Percentiles rank a stretch among this genome's conserved stretches.
phyloP scores from a whole-genome alignment of 257 asterid genomes.

The Primulina huaijiensis region DNA sequence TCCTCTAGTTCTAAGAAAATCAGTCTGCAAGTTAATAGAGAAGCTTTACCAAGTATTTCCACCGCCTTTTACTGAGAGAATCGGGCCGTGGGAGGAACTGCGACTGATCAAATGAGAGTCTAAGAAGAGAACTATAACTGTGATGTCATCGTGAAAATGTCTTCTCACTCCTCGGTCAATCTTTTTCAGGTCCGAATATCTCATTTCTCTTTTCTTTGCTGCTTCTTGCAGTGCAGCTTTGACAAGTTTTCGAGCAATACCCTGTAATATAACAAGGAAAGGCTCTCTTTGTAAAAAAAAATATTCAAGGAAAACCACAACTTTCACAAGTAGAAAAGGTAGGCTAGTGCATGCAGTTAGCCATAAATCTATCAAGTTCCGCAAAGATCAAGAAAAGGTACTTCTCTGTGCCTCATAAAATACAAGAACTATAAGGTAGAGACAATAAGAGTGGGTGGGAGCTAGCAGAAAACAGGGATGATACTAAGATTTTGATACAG shows the following conservation, averaged over 20 bases:
- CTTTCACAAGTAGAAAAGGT: background rate
- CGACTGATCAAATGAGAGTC: conserved; percentile 55
- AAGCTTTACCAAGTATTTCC: conserved; percentile 27
- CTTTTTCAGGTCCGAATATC: conserved; percentile 65
- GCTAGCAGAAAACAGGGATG: background rate
- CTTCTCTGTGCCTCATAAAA: background rate
- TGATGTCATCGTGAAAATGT: conserved; percentile 79
- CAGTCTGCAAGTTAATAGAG: conserved; percentile 18
- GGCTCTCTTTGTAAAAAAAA: background rate
- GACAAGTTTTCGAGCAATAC: conserved; percentile 62
- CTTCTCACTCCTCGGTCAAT: conserved; percentile 69
- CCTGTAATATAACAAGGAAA: conserved; percentile 40
- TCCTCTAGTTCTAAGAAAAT: background rate
- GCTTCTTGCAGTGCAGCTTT: conserved; percentile 65
- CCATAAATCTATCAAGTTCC: background rate
- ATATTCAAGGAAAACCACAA: conserved; percentile 1
- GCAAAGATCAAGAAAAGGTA: background rate
- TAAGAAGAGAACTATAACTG: conserved; percentile 59
- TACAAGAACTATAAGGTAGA: too few relatives aligned
- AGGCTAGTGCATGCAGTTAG: background rate
- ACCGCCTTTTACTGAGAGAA: conserved; percentile 54
- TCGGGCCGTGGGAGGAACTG: conserved; percentile 38
- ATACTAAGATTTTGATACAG: background rate
- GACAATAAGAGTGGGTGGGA: background rate
- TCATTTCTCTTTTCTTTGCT: conserved; percentile 74